Conservation (phyloP, 2,329 filamentous ascomycete genomes). For the Colletotrichum sublineola region DNA sequence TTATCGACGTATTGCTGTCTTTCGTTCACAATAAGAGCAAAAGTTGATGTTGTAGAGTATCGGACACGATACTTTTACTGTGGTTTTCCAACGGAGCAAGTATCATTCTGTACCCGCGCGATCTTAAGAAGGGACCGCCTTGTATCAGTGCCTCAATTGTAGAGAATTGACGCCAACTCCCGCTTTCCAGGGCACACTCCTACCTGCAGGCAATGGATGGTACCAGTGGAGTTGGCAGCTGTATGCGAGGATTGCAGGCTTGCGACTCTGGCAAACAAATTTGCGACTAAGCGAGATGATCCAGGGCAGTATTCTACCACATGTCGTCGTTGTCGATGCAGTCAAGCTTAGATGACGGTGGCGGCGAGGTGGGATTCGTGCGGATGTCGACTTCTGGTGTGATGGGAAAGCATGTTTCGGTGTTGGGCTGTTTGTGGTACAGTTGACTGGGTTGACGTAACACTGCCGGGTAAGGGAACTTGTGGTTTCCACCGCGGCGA, state of each 20-base stretch:
- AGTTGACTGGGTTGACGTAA: constrained; percentile 12
- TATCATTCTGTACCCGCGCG: too few species aligned
- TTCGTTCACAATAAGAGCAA: constrained; percentile 8
- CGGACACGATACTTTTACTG: too few species aligned
- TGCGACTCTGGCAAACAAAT: not conserved
- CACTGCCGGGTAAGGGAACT: constrained; percentile 13
- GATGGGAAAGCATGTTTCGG: constrained; percentile 1
- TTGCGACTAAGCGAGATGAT: not conserved
- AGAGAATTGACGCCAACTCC: not conserved
- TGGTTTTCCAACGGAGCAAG: too few species aligned
- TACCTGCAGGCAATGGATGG: constrained; percentile 12
- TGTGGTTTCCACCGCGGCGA: constrained; percentile 26
- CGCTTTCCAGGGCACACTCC: not conserved
- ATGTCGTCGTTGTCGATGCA: not conserved
- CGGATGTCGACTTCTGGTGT: not conserved
- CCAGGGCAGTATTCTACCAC: not conserved
- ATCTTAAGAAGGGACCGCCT: too few species aligned
- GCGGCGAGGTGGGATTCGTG: constrained; percentile 9
- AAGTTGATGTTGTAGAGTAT: constrained; percentile 7
- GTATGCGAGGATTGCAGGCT: not conserved
- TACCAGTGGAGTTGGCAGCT: constrained; percentile 17
- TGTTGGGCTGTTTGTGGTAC: constrained; percentile 14
- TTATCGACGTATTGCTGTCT: constrained; percentile 22
- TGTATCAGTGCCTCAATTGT: not conserved
- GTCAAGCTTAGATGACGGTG: constrained; percentile 14